Evolutionary conservation across 2,329 filamentous ascomycete genomes (phyloP), one percentile per base, ranked within the genome.

Genomic region (Colletotrichum liaoningense): DNA sequence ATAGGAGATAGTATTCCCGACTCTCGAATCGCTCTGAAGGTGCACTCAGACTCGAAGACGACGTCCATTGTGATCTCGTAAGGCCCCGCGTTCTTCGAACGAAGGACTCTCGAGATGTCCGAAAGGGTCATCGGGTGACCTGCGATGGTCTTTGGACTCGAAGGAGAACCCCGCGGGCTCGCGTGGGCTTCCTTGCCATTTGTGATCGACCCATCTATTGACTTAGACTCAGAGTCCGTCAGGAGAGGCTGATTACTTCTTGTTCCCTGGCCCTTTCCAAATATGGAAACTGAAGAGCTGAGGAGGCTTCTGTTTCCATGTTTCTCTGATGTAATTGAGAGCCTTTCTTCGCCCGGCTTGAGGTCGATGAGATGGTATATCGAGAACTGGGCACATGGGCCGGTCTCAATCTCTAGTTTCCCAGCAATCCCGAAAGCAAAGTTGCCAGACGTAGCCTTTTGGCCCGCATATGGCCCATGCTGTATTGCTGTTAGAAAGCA

Each of bases 31-130:
- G 76, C 69, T 1, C 77, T 30, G 69, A 84, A 88, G 0, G 78
- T 76, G 0, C 76, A 76, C 12, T 76, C 67, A 0, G 80, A 78
- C 0, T 77, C 77, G 75, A 89, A 89, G 65, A 89, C 85, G 46
- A 87, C 81, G 68, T 89, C 88, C 30, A 89, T 82, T 0, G 87
- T 89, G 33, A 89, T 80, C 73, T 89, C 86, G 71, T 83, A 89
- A 0, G 87, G 87, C 0, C 87, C 87, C 0, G 86, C 80, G 57
- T 88, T 89, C 76, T 89, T 90, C 16, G 85, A 86, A 0, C 87
- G 82, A 0, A 88, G 75, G 2, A 87, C 80, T 2, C 79, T 79
- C 0, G 85, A 83, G 4, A 87, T 60, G 33, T 86, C 83, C 0
- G 80, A 73, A 4, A 74, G 56, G 54, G 7, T 78, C n/a, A 52